Percentiles rank a stretch among this genome's conserved stretches.
Conservation (phyloP, 768 basidiomycete species). For the Galerina marginata region DNA sequence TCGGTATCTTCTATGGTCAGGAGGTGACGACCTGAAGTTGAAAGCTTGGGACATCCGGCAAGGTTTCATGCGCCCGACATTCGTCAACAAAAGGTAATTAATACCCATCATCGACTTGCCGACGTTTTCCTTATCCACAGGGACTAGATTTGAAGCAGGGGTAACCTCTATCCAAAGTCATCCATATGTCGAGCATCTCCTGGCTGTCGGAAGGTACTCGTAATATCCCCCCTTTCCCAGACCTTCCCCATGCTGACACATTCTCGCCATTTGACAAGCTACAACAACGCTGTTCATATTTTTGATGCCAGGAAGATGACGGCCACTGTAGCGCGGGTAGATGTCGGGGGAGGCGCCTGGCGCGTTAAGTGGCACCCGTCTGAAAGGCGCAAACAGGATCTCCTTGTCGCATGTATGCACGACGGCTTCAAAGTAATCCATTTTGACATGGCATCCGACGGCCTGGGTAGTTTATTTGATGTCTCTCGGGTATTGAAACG, state of each 20-base stretch:
- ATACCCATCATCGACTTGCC: neutral
- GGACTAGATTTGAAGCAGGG: conserved; percentile 84
- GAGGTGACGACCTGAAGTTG: conserved; percentile 90
- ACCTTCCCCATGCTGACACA: neutral
- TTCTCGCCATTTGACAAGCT: conserved; percentile 52
- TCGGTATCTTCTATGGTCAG: conserved; percentile 40
- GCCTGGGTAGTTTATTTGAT: conserved; percentile 24
- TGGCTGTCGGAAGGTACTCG: conserved; percentile 89
- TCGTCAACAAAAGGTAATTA: conserved; percentile 73
- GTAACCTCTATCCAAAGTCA: conserved; percentile 90
- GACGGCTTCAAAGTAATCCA: conserved; percentile 89
- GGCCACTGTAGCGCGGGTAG: conserved; percentile 57
- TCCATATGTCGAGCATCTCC: conserved; percentile 75
- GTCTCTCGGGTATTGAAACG: conserved; percentile 51
- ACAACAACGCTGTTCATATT: conserved; percentile 78
- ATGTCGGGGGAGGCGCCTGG: conserved; percentile 94
- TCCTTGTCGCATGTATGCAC: conserved; percentile 97
- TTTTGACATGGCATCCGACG: conserved; percentile 35
- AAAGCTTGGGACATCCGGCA: conserved; percentile 91
- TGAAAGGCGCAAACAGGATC: conserved; percentile 62
- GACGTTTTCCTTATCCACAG: neutral
- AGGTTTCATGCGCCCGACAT: conserved; percentile 60
- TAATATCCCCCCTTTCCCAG: neutral
- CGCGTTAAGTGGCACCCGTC: conserved; percentile 95
- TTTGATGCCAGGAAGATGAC: conserved; percentile 81